Evolutionary conservation across 75 land plant species (phyloP).

Genomic region (Cunninghamia lanceolata): DNA sequence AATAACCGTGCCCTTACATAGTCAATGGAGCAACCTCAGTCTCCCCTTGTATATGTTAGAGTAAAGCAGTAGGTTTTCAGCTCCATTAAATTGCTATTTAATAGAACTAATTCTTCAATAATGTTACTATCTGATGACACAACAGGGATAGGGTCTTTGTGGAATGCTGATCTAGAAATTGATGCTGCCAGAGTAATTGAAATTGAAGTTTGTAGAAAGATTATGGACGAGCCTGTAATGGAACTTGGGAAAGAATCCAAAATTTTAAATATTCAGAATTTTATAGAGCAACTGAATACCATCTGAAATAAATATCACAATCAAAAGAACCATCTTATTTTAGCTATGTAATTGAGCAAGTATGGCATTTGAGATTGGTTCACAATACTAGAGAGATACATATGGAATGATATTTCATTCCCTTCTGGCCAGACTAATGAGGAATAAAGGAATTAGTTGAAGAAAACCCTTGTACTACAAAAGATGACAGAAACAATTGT

Average conservation of each 20-base stretch:
- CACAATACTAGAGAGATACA: neutral
- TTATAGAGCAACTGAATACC: neutral
- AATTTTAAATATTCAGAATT: neutral
- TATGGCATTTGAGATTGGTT: neutral
- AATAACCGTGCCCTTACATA: neutral
- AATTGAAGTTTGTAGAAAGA: neutral
- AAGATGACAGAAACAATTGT: too few species aligned
- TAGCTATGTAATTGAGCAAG: neutral
- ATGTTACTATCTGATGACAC: neutral
- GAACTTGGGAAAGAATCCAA: neutral
- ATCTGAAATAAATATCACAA: neutral
- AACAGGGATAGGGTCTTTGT: neutral
- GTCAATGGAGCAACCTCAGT: neutral
- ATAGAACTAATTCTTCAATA: neutral
- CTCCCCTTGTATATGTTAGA: neutral
- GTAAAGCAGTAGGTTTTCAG: neutral
- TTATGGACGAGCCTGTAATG: neutral
- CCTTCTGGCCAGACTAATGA: neutral
- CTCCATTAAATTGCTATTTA: neutral
- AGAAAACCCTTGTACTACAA: neutral
- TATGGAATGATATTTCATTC: neutral
- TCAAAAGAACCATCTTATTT: neutral
- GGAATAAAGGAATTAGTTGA: neutral
- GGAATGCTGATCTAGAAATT: neutral
- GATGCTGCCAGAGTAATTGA: neutral